Percentiles rank a stretch among this genome's conserved stretches.
phyloP scores from a whole-genome alignment of 352 stramenopile genomes.

The Phytophthora litchii region DNA sequence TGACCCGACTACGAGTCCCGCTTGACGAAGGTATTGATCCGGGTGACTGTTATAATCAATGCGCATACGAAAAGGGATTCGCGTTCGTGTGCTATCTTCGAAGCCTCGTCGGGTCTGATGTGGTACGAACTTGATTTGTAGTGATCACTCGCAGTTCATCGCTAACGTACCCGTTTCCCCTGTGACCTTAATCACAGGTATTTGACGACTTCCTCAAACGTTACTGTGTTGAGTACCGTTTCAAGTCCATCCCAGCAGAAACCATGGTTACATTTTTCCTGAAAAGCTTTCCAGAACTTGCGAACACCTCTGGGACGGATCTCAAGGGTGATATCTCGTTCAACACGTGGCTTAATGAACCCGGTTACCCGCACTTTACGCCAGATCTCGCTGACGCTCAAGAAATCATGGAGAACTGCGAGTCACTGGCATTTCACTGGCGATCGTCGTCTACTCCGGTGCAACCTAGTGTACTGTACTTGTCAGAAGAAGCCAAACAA shows the following conservation, averaged over 20 bases:
- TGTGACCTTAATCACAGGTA: conserved; percentile 25
- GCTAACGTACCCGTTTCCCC: background rate
- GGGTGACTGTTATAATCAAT: conserved; percentile 84
- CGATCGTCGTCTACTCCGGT: conserved; percentile 51
- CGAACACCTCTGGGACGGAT: conserved; percentile 45
- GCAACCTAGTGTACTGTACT: conserved; percentile 65
- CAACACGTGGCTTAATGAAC: conserved; percentile 68
- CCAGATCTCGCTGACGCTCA: conserved; percentile 70
- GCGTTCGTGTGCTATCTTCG: conserved; percentile 80
- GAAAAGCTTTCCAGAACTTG: conserved; percentile 63
- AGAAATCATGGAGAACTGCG: conserved; percentile 73
- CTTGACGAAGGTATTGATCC: conserved; percentile 79
- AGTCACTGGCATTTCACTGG: conserved; percentile 74
- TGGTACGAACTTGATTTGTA: conserved; percentile 28
- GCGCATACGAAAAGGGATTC: conserved; percentile 84
- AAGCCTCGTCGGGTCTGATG: conserved; percentile 65
- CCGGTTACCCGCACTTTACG: conserved; percentile 60
- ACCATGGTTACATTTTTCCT: conserved; percentile 77
- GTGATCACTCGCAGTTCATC: background rate
- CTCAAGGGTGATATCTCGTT: conserved; percentile 72
- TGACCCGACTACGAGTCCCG: conserved; percentile 72
- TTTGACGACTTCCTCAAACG: conserved; percentile 76
- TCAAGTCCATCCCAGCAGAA: conserved; percentile 79
- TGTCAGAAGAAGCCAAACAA: conserved; percentile 59
- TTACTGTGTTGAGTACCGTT: conserved; percentile 71